A percentile compares a stretch with the other conserved stretches of the same genome.
These are phyloP conservation scores for Cercophora newfieldiana DNA, from an alignment of 495 filamentous ascomycete species.

Conservation along the genomic window DNA sequence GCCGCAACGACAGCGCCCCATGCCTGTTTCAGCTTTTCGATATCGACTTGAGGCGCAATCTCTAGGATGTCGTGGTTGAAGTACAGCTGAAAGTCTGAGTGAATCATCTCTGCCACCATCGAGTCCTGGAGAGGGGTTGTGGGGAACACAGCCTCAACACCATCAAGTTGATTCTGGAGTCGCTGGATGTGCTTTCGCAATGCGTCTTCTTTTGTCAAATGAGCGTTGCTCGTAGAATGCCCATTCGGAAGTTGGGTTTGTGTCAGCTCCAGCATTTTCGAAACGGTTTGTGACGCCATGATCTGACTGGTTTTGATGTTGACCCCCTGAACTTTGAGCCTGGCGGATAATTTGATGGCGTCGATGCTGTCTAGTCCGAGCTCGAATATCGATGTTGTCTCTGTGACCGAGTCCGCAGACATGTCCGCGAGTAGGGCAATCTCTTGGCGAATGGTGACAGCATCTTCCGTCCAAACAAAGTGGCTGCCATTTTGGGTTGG, in stretches of 20 bases:
- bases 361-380: conserved; percentile 72
- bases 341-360: conserved; percentile 65
- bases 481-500: not conserved
- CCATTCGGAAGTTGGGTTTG: not conserved
- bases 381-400: conserved; percentile 59
- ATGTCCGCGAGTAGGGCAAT: conserved; percentile 62
- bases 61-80: conserved; percentile 76
- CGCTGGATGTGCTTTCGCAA: conserved; percentile 2
- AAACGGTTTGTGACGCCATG: conserved; percentile 68
- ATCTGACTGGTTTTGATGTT: conserved; percentile 64
- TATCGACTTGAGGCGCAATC: conserved; percentile 50
- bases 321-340: conserved; percentile 59
- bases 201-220: not conserved
- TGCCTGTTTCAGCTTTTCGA: conserved; percentile 54
- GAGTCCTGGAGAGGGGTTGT: conserved; percentile 77
- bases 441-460: conserved; percentile 53
- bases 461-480: conserved; percentile 57
- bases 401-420: conserved; percentile 47
- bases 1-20: conserved; percentile 58
- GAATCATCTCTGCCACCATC: conserved; percentile 74
- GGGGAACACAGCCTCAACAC: conserved; percentile 57
- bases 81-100: conserved; percentile 66
- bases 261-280: conserved; percentile 3
- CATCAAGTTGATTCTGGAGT: conserved; percentile 15
- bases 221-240: not conserved